Base-by-base conservation (phyloP, 176 grass and related monocot species). In the Tuctoria greenei region DNA sequence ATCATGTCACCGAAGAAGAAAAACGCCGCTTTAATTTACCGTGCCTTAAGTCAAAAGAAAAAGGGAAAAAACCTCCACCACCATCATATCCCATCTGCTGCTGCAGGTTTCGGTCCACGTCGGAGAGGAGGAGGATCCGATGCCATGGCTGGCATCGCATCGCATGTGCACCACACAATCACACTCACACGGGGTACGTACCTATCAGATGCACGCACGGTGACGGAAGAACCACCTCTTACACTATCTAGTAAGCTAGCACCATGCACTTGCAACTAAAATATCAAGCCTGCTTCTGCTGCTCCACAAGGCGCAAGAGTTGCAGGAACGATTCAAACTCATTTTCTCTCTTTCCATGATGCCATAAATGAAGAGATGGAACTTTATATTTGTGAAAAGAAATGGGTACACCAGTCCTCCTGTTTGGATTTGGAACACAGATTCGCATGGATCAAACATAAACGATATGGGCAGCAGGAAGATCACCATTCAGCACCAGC, bases 91-190 rank as follows among this genome's bases (percentile, higher is more conserved):
- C 55, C 47, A 44, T 42, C 24, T 65, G 31, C 2, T 31, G 31
- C 2, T 31, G 3, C 2, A 2, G 15, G 70, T 66, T 37, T 58
- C 25, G 20, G 14, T 72, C 49, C 8, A 38, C 71, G 26, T 58
- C 16, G 12, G 21, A 11, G 42, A 11, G 42, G 7, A 38, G 52
- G 52, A 47, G 81, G 17, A 77, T 83, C 73, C 73, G 10, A 83
- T 77, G 81, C 40, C 12, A 10, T 21, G 3, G 31, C 16, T 41
- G n/a, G 52, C 81, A 10, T 59, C 57, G 25, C 57, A 28, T 15
- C 56, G 25, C 26, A 83, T 83, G 81, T 51, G 72, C 81, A 69
- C 72, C 81, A 49, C 81, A 69, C 41, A 59, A n/a, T n/a, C 21
- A 34, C n/a, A n/a, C n/a, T n/a, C n/a, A n/a, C n/a, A n/a, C n/a